Percentiles rank a stretch among this genome's conserved stretches.
Evolutionary conservation across 2,329 filamentous ascomycete species (phyloP).

Genomic region (Magnaporthales sp.): DNA sequence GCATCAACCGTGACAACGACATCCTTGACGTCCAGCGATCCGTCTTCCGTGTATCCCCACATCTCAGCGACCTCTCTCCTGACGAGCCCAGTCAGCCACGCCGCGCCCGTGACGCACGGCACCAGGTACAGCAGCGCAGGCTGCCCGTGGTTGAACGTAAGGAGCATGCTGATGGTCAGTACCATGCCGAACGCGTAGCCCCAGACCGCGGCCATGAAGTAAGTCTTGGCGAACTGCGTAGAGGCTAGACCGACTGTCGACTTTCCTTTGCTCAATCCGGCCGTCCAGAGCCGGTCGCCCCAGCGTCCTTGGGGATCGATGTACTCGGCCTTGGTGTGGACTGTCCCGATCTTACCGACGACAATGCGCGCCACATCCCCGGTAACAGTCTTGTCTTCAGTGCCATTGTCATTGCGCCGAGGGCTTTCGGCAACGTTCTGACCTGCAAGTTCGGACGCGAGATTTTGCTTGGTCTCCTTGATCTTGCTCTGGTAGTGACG

Average conservation of each 20-base stretch:
- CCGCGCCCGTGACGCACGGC: conserved; percentile 65
- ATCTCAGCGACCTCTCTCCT: conserved; percentile 66
- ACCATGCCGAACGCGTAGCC: conserved; percentile 77
- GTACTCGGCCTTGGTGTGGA: conserved; percentile 42
- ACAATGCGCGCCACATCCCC: not conserved
- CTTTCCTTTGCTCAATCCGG: conserved; percentile 13
- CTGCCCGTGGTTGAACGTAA: conserved; percentile 73
- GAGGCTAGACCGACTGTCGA: conserved; percentile 28
- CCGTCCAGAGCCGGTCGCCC: conserved; percentile 77
- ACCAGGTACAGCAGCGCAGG: conserved; percentile 90
- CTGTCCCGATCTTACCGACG: not conserved
- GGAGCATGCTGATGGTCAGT: conserved; percentile 66
- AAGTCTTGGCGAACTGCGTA: conserved; percentile 65
- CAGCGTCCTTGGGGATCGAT: conserved; percentile 61
- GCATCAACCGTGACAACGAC: conserved; percentile 46
- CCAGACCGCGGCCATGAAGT: conserved; percentile 68
- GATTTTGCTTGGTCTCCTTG: conserved; percentile 14
- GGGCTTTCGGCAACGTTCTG: not conserved
- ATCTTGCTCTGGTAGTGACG: conserved; percentile 67
- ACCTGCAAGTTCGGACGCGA: not conserved
- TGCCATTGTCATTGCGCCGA: not conserved
- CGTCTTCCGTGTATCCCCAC: conserved; percentile 76
- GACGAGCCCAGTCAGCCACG: conserved; percentile 65
- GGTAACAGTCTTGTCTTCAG: not conserved
- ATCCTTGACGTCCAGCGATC: conserved; percentile 44